Evolutionary conservation across 768 basidiomycete genomes (phyloP).

Genomic region (Nidularia sp.): DNA sequence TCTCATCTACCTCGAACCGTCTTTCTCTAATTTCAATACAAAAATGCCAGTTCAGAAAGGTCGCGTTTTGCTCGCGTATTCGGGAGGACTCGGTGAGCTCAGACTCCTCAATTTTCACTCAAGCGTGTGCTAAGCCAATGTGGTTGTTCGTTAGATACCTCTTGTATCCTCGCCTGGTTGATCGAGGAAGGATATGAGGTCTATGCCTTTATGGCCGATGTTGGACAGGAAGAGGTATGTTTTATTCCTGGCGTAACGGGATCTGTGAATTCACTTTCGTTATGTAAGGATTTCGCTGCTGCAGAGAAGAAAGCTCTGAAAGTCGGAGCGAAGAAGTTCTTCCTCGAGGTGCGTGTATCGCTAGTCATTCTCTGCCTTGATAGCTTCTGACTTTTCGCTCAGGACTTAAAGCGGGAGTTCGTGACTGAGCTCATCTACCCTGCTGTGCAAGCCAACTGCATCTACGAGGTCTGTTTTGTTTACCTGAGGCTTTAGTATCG

Average conservation of each 20-base stretch:
- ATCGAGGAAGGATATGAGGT: constrained; percentile 98
- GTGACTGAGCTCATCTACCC: constrained; percentile 96
- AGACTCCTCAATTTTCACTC: not conserved
- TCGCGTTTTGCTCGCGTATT: constrained; percentile 95
- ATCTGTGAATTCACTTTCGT: constrained; percentile 6
- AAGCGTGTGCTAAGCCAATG: constrained; percentile 5
- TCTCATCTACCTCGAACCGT: no score
- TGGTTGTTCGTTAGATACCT: constrained; percentile 67
- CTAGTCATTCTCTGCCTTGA: not conserved
- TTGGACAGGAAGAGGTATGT: constrained; percentile 83
- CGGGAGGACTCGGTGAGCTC: constrained; percentile 88
- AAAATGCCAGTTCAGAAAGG: constrained; percentile 55
- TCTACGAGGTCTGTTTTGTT: constrained; percentile 76
- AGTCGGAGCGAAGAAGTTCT: constrained; percentile 96
- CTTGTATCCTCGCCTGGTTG: constrained; percentile 98
- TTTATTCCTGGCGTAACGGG: not conserved
- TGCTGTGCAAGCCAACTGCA: constrained; percentile 96
- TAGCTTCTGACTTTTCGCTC: not conserved
- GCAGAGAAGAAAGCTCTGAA: constrained; percentile 85
- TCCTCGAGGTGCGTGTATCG: constrained; percentile 59
- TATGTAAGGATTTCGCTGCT: constrained; percentile 81
- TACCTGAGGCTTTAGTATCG: not conserved
- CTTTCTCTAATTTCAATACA: not conserved
- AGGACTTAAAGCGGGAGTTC: constrained; percentile 95
- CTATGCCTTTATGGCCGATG: constrained; percentile 94